Conservation (phyloP, 768 basidiomycete genomes). For the Erythrobasidium yunnanense region DNA sequence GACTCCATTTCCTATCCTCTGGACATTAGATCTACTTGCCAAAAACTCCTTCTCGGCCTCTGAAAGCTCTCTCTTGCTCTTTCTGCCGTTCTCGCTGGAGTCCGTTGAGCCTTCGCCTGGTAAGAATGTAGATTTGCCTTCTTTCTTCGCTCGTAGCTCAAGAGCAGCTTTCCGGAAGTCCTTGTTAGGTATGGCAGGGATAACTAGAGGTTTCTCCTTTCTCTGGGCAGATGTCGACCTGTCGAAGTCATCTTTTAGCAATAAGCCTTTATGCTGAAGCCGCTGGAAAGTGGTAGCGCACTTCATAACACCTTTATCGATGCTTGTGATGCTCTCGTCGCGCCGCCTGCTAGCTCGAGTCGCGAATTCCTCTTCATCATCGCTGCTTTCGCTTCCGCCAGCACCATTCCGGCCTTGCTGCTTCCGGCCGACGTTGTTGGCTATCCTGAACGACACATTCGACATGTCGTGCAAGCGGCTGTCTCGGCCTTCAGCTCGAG, state of each 20-base stretch:
- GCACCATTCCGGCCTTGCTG: no score
- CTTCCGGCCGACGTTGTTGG: neutral
- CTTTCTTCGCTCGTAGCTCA: constrained; percentile 24
- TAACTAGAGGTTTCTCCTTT: constrained; percentile 16
- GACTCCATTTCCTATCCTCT: constrained; percentile 5
- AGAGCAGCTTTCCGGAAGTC: constrained; percentile 22
- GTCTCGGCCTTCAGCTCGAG: no score
- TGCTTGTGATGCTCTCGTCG: constrained; percentile 16
- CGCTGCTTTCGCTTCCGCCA: no score
- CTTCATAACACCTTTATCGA: constrained; percentile 8
- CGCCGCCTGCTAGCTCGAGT: neutral
- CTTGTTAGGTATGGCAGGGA: constrained; percentile 6
- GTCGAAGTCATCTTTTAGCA: neutral
- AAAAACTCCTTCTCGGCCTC: constrained; percentile 10
- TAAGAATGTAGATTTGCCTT: neutral
- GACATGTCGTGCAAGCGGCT: no score
- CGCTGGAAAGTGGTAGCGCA: neutral
- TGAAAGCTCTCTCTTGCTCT: neutral
- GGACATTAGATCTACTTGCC: constrained; percentile 7
- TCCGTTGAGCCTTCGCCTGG: neutral
- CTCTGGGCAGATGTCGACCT: constrained; percentile 8
- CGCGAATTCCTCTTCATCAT: neutral
- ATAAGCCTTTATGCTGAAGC: neutral
- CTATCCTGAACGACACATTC: neutral
- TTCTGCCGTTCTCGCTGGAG: neutral